A percentile compares a stretch with the other conserved stretches of the same genome.
Evolutionary conservation across 129 eudicot species (phyloP).

Genomic region (Logfia minima): DNA sequence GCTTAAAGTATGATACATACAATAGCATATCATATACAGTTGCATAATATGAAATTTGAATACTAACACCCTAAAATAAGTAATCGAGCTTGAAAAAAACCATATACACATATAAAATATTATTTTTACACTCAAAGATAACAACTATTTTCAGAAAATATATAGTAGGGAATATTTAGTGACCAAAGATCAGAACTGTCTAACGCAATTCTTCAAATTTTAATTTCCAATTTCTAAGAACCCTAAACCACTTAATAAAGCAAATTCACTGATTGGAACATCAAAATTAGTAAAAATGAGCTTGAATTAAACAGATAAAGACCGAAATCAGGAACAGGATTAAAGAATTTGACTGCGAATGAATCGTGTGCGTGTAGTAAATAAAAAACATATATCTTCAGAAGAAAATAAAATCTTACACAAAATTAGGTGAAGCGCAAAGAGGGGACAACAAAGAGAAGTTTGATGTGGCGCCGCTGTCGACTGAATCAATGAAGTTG

Average conservation of each 20-base stretch:
- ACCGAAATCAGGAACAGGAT: constrained; percentile 6
- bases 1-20: no score
- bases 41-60: no score
- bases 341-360: background rate
- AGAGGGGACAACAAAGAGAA: background rate
- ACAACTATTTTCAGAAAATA: no score
- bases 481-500: constrained; percentile 10
- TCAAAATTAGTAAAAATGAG: constrained; percentile 1
- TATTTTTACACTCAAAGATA: background rate
- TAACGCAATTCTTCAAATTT: background rate
- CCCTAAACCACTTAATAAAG: constrained; percentile 22
- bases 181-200: background rate
- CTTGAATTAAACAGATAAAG: background rate
- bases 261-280: constrained; percentile 2
- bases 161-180: background rate
- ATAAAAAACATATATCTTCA: background rate
- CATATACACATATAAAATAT: no score
- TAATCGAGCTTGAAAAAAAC: no score
- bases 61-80: no score
- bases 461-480: constrained; percentile 20
- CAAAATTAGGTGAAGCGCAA: background rate
- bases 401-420: constrained; percentile 18
- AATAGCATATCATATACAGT: no score
- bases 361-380: background rate
- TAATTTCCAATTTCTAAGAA: background rate